Evolutionary conservation across 441 rosid genomes (phyloP), one percentile per base, ranked within the genome.

Genomic region (Erodium trifolium): DNA sequence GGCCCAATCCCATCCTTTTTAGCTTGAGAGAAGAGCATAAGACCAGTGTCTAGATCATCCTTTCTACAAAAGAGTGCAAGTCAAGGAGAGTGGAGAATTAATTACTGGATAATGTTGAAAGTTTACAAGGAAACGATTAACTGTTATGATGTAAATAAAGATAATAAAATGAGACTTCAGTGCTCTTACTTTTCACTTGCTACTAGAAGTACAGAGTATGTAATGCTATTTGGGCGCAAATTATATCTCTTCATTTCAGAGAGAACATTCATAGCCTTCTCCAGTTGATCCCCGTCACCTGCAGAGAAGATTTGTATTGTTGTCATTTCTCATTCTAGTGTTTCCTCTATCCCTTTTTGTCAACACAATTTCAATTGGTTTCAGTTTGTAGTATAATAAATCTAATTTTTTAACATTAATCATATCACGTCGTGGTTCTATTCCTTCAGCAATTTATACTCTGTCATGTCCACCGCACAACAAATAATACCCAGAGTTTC

Each of bases 251-350:
- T 85, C 84, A 93, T 91, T 76, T 93, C 97, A 57, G 84, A 79
- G 12, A 93, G 81, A 74, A 82, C 78, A 75, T 89, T 87, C 78
- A 89, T 81, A 67, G 97, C 94, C 85, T 78, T 86, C 31, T 83
- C 82, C 34, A 93, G 87, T 74, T 90, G 97, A 81, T 76, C 81
- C 72, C 96, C 97, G 77, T 84, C 88, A 83, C 98, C 98, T 90
- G 83, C 72, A 67, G 16, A 49, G 68, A 35, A 76, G 74, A 72
- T 67, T 73, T 68, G 63, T 2, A 10, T 5, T 67, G 71, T 29
- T 70, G 71, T 80, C 72, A 78, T 72, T 59, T 66, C 76, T 63
- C 14, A 29, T 29, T 69, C 34, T 67, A 67, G 67, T 60, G 71
- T 39, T 71, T 37, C 5, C 14, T 3, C 31, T 59, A 19, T 59